Evolutionary conservation across 2,329 filamentous ascomycete genomes (phyloP).

Genomic region (Ophiostoma sp.): DNA sequence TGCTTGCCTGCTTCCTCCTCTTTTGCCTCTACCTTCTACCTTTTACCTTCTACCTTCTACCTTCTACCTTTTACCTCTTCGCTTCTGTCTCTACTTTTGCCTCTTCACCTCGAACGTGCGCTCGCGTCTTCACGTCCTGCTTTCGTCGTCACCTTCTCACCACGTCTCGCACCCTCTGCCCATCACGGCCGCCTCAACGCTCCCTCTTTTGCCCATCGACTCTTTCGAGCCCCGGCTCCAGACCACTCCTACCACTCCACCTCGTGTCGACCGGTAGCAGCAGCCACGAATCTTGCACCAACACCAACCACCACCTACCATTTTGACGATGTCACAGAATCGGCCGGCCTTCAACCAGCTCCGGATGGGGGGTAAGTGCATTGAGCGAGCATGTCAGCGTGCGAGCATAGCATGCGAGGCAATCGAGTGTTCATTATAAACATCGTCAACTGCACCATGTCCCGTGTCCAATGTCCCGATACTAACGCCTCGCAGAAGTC

Average conservation of each 20-base stretch:
- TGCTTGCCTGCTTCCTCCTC: not conserved
- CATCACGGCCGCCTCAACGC: conserved; percentile 32
- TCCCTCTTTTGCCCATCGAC: conserved; percentile 19
- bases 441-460: too few relatives aligned
- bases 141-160: too few relatives aligned
- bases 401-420: too few relatives aligned
- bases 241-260: conserved; percentile 17
- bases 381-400: too few relatives aligned
- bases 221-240: conserved; percentile 27
- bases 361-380: conserved; percentile 89
- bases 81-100: not conserved
- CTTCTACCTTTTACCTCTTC: not conserved
- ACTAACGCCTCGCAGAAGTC: conserved; percentile 60
- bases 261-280: conserved; percentile 27
- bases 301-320: conserved; percentile 11
- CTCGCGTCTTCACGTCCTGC: not conserved
- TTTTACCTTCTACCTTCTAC: not conserved
- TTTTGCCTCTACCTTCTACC: not conserved
- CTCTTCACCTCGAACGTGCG: not conserved
- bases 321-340: conserved; percentile 71
- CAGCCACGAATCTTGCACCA: conserved; percentile 23
- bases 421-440: not conserved
- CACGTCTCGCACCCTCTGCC: conserved; percentile 20
- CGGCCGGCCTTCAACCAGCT: conserved; percentile 79
- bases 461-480: too few relatives aligned